Evolutionary conservation across 2,329 filamentous ascomycete genomes (phyloP).

Genomic region (Tothia fuscella): DNA sequence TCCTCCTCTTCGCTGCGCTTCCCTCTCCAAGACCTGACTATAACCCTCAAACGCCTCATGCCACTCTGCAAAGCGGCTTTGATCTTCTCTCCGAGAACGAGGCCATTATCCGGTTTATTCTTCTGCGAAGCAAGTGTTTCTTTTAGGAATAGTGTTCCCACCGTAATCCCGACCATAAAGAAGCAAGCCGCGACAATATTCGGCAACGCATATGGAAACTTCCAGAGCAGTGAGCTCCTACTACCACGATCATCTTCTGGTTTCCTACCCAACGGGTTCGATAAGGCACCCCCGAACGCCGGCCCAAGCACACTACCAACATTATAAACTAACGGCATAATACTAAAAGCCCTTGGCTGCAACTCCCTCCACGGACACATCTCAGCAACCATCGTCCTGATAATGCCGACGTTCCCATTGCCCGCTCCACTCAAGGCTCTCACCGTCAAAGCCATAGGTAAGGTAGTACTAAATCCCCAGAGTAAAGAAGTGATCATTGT

Average conservation of each 20-base stretch:
- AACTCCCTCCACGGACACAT: conserved; percentile 64
- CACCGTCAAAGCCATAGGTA: conserved; percentile 68
- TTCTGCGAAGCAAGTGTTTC: conserved; percentile 72
- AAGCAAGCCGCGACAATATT: conserved; percentile 67
- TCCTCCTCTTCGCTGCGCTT: neutral
- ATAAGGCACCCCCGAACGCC: conserved; percentile 74
- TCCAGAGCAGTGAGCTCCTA: conserved; percentile 57
- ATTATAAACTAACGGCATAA: conserved; percentile 89
- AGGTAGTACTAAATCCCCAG: conserved; percentile 71
- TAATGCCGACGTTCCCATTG: conserved; percentile 79
- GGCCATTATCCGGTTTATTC: conserved; percentile 59
- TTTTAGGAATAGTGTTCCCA: conserved; percentile 69
- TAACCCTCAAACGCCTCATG: neutral
- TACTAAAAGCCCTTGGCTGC: conserved; percentile 77
- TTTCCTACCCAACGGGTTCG: conserved; percentile 64
- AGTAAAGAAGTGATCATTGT: conserved; percentile 73
- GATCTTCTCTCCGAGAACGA: conserved; percentile 47
- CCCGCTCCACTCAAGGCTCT: conserved; percentile 69
- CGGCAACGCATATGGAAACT: conserved; percentile 72
- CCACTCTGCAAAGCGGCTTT: neutral
- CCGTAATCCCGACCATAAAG: conserved; percentile 65
- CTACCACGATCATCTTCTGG: conserved; percentile 48
- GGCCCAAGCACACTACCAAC: conserved; percentile 82
- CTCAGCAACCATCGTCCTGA: conserved; percentile 84
- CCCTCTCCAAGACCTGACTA: neutral